Conservation (phyloP, 2,329 filamentous ascomycete genomes). For the Phaeosphaeria sp. region DNA sequence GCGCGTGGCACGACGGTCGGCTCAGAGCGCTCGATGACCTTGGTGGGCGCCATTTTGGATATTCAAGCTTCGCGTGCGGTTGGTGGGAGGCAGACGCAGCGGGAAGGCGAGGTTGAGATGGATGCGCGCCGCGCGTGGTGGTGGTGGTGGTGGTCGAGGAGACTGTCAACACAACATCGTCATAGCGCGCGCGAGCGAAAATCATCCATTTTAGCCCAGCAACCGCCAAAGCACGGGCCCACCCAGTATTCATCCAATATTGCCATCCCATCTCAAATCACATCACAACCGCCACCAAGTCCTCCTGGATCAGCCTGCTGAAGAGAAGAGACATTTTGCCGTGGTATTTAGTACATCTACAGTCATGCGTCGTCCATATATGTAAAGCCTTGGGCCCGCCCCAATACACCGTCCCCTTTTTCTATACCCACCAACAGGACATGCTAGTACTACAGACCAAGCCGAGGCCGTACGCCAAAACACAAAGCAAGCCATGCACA, state of each 20-base stretch:
- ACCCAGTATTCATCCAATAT: not conserved
- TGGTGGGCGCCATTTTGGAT: constrained; percentile 31
- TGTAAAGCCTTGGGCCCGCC: not conserved
- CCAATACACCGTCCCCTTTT: constrained; percentile 6
- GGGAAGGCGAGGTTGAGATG: constrained; percentile 8
- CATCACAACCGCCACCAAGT: no score
- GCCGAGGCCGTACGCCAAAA: constrained; percentile 1
- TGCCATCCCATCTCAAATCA: not conserved
- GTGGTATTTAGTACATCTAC: constrained; percentile 11
- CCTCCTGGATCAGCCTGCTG: not conserved
- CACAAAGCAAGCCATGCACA: constrained; percentile 8
- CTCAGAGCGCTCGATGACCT: constrained; percentile 35
- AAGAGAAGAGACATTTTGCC: constrained; percentile 10
- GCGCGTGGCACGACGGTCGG: constrained; percentile 33
- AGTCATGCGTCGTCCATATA: constrained; percentile 8
- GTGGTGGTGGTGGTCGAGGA: constrained; percentile 6
- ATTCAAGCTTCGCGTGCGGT: not conserved
- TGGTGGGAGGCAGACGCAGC: constrained; percentile 2
- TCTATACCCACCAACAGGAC: constrained; percentile 3
- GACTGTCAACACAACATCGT: constrained; percentile 1
- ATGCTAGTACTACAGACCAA: constrained; percentile 3
- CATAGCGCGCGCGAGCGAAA: not conserved
- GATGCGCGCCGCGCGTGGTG: constrained; percentile 24
- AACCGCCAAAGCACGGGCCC: not conserved
- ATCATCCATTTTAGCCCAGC: not conserved